Conservation (phyloP, 1,139 yeast genomes). For the Hansenula sp. region DNA sequence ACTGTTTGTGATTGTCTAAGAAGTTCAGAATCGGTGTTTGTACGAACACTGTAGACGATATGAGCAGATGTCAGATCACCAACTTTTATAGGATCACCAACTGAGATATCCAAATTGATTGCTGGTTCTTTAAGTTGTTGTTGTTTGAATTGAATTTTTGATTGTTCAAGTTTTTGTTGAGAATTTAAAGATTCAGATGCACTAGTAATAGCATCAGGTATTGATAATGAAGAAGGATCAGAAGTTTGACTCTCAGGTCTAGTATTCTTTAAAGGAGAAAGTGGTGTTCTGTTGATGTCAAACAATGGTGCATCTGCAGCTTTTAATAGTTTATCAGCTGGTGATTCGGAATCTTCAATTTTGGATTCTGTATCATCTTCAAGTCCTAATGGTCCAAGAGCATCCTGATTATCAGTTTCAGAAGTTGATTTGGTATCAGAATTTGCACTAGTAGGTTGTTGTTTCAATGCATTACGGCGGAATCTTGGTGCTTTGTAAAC, state of each 20-base stretch:
- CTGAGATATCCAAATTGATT: constrained; percentile 54
- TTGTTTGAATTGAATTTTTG: constrained; percentile 10
- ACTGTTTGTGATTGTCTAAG: constrained; percentile 34
- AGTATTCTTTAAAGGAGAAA: constrained; percentile 15
- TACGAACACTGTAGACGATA: constrained; percentile 76
- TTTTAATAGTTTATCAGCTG: constrained; percentile 28
- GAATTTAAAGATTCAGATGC: constrained; percentile 7
- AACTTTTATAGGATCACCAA: constrained; percentile 88
- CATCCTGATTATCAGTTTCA: constrained; percentile 25
- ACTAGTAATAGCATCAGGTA: constrained; percentile 5
- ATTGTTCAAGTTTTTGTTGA: constrained; percentile 7
- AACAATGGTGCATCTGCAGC: constrained; percentile 51
- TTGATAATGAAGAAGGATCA: background rate
- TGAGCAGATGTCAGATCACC: constrained; percentile 90
- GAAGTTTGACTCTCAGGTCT: background rate
- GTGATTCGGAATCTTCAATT: constrained; percentile 9
- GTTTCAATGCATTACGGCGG: constrained; percentile 16
- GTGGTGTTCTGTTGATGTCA: constrained; percentile 29
- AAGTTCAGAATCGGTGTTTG: constrained; percentile 41
- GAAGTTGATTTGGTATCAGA: background rate
- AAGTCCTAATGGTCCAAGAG: constrained; percentile 39
- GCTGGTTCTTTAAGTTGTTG: constrained; percentile 18
- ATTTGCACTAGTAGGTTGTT: background rate
- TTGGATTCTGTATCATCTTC: constrained; percentile 7
- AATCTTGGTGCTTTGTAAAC: constrained; percentile 45